phyloP scores from a whole-genome alignment of 2,329 filamentous ascomycete species.

The Allantophomopsis cytisporea region DNA sequence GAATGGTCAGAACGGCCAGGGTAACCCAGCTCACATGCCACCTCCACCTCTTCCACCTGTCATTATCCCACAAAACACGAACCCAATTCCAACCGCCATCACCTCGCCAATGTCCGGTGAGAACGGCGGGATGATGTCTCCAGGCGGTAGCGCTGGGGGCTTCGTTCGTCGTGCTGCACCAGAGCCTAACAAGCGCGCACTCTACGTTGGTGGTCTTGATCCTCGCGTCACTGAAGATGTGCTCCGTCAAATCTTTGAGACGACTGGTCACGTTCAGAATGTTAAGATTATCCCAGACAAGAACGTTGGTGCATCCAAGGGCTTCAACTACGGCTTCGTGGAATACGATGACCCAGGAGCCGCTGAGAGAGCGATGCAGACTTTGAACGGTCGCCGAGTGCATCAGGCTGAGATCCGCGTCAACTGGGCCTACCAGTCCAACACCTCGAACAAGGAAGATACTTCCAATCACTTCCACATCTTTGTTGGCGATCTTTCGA shows the following conservation, averaged over 20 bases:
- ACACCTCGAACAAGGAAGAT: slow-evolving; percentile 87
- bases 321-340: slow-evolving; percentile 97
- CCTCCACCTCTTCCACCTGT: slow-evolving; percentile 75
- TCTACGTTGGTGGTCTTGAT: slow-evolving; percentile 92
- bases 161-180: slow-evolving; percentile 84
- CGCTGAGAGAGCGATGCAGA: slow-evolving; percentile 94
- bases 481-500: slow-evolving; percentile 93
- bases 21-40: slow-evolving; percentile 66
- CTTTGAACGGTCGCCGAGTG: slow-evolving; percentile 85
- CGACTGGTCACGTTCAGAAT: slow-evolving; percentile 92
- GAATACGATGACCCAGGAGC: slow-evolving; percentile 97
- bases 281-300: slow-evolving; percentile 99
- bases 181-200: slow-evolving; percentile 94
- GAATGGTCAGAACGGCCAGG: slow-evolving; percentile 57
- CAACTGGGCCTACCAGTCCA: slow-evolving; percentile 99
- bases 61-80: slow-evolving; percentile 89
- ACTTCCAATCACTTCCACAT: slow-evolving; percentile 98
- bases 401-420: slow-evolving; percentile 97
- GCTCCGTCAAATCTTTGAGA: slow-evolving; percentile 95
- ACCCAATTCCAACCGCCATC: slow-evolving; percentile 86
- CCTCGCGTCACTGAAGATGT: slow-evolving; percentile 94
- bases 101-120: slow-evolving; percentile 70
- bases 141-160: slow-evolving; percentile 65
- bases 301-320: slow-evolving; percentile 87
- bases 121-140: slow-evolving; percentile 64